A percentile compares a stretch with the other conserved stretches of the same genome.
Conservation (phyloP, 495 filamentous ascomycete species). For the Thermothielavioides terrestris region DNA sequence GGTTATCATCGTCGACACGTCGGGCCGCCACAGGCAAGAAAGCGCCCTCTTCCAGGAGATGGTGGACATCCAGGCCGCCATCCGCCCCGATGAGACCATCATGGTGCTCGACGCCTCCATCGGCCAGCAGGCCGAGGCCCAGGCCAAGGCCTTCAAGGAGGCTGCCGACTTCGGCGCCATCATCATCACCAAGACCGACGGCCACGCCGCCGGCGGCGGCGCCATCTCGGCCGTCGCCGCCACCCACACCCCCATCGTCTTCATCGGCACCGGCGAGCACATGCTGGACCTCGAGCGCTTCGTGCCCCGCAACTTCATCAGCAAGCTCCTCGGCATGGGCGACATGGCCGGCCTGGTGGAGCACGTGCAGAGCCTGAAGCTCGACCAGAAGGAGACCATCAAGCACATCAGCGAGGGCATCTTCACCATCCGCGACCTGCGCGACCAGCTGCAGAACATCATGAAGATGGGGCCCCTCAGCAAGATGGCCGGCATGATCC, state of each 20-base stretch:
- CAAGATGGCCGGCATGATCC: conserved; percentile 99
- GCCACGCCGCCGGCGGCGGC: conserved; percentile 87
- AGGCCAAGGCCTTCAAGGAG: conserved; percentile 94
- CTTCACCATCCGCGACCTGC: conserved; percentile 89
- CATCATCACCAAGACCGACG: conserved; percentile 98
- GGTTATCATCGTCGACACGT: conserved; percentile 97
- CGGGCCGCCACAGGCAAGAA: conserved; percentile 88
- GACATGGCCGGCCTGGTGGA: conserved; percentile 93
- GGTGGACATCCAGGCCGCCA: conserved; percentile 89
- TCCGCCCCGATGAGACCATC: conserved; percentile 92
- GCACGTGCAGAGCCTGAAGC: conserved; percentile 92
- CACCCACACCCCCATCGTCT: conserved; percentile 93
- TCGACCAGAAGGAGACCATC: conserved; percentile 97
- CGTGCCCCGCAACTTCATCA: conserved; percentile 80
- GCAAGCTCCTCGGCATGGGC: conserved; percentile 91
- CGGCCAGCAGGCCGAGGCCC: conserved; percentile 88
- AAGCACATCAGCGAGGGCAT: conserved; percentile 96
- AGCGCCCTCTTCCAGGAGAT: conserved; percentile 94
- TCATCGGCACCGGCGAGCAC: conserved; percentile 95
- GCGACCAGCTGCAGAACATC: conserved; percentile 92
- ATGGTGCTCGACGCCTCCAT: conserved; percentile 96
- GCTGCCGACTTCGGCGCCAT: conserved; percentile 97
- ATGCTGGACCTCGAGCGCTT: conserved; percentile 93
- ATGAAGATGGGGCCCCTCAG: conserved; percentile 99
- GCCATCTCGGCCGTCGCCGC: conserved; percentile 98